phyloP scores from a whole-genome alignment of 306 rosid genomes.

The Phaseolus lunatus region DNA sequence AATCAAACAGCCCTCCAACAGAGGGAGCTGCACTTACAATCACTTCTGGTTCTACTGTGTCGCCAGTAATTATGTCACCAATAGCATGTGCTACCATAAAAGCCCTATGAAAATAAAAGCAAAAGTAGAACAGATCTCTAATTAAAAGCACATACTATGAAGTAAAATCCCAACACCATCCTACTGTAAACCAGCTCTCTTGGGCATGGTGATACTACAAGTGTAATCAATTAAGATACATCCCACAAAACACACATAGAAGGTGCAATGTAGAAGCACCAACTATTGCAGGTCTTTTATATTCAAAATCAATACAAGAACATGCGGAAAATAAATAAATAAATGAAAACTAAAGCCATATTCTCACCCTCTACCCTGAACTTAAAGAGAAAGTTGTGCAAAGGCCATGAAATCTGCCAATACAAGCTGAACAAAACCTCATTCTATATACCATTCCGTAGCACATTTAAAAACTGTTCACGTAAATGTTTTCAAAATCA shows the following conservation, averaged over 20 bases:
- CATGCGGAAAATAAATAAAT: neutral
- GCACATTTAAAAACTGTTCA: neutral
- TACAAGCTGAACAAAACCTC: conserved; percentile 26
- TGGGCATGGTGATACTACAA: neutral
- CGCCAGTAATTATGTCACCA: conserved; percentile 85
- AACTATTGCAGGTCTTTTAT: neutral
- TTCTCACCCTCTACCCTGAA: neutral
- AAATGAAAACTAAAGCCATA: neutral
- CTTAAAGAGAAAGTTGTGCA: conserved; percentile 1
- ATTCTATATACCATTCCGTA: neutral
- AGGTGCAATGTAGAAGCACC: conserved; percentile 25
- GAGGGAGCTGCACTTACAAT: conserved; percentile 75
- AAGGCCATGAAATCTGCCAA: neutral
- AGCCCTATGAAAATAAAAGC: conserved; percentile 61
- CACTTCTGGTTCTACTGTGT: conserved; percentile 86
- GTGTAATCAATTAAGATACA: conserved; percentile 4
- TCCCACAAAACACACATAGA: neutral
- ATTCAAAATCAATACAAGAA: neutral
- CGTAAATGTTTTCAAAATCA: neutral
- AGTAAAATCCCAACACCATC: conserved; percentile 35
- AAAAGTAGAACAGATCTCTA: conserved; percentile 42
- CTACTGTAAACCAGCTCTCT: conserved; percentile 14
- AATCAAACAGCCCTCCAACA: conserved; percentile 95
- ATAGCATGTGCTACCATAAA: conserved; percentile 89
- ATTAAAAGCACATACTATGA: conserved; percentile 29